A percentile compares a stretch with the other conserved stretches of the same genome.
These are phyloP conservation scores for Cinnamomum chago DNA, from an alignment of 164 flowering plant species.

Conservation along the genomic window DNA sequence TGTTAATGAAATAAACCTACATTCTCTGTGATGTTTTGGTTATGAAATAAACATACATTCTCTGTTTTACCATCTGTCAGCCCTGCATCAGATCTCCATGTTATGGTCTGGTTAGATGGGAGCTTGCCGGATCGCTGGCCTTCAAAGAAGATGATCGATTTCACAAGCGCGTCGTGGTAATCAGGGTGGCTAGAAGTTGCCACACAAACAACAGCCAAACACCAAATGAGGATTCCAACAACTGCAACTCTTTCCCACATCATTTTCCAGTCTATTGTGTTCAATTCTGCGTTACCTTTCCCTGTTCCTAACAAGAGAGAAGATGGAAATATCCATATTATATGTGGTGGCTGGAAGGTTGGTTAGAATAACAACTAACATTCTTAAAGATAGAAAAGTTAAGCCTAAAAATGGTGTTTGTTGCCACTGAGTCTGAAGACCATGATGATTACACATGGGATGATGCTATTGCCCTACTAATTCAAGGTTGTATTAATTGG, in stretches of 20 bases:
- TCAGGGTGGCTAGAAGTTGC: slow-evolving; percentile 30
- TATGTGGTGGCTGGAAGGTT: background rate
- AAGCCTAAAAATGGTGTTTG: background rate
- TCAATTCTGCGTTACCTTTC: too few relatives aligned
- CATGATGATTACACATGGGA: background rate
- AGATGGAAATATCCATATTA: background rate
- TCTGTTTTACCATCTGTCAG: slow-evolving; percentile 49
- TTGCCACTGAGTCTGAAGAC: background rate
- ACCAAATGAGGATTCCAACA: background rate
- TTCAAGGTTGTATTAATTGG: background rate
- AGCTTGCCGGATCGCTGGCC: slow-evolving; percentile 78
- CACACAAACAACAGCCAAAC: background rate
- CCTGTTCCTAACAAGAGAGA: too few relatives aligned
- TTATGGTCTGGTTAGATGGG: slow-evolving; percentile 36
- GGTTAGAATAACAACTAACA: background rate
- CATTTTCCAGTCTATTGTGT: background rate
- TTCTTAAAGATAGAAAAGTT: background rate
- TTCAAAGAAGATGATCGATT: slow-evolving; percentile 65
- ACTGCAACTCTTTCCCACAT: background rate
- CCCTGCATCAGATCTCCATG: slow-evolving; percentile 64
- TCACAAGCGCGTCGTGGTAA: slow-evolving; percentile 61
- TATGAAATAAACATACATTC: slow-evolving; percentile 25
- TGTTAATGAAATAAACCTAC: slow-evolving; percentile 24
- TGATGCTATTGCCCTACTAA: slow-evolving; percentile 1
- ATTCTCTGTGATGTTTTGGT: slow-evolving; percentile 14